Percentiles rank a stretch among this genome's conserved stretches.
Conservation (phyloP, 2,329 filamentous ascomycete genomes). For the Cladosporium velox region DNA sequence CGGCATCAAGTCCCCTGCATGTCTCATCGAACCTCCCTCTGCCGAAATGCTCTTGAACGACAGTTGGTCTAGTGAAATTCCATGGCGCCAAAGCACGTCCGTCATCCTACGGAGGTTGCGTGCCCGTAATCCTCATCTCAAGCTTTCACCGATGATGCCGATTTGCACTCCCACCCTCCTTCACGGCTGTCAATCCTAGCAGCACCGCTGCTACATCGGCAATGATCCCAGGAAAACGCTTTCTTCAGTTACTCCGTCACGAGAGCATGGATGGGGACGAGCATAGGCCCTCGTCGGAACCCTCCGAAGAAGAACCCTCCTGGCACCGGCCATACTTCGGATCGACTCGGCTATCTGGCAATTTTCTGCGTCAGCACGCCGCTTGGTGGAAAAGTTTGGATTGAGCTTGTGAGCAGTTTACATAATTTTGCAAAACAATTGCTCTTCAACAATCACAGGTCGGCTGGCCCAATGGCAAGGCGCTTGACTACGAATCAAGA, state of each 20-base stretch:
- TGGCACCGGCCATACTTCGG: conserved; percentile 2
- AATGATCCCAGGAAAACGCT: neutral
- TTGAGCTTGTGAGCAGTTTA: neutral
- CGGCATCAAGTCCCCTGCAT: neutral
- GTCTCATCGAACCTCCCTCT: neutral
- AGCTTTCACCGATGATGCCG: neutral
- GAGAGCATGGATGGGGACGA: neutral
- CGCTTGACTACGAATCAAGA: conserved; percentile 54
- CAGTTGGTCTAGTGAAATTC: neutral
- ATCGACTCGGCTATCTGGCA: neutral
- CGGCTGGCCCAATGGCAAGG: conserved; percentile 59
- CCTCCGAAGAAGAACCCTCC: neutral
- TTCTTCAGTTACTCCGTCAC: neutral
- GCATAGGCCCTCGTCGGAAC: neutral
- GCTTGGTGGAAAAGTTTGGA: neutral
- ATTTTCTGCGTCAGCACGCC: neutral
- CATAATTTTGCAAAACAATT: neutral
- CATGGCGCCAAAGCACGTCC: neutral
- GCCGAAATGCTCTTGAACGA: neutral
- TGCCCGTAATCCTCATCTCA: neutral
- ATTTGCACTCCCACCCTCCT: neutral
- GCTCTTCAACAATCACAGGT: conserved; percentile 2
- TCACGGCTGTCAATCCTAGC: neutral
- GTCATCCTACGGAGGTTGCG: neutral
- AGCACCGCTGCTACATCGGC: neutral